A percentile compares a stretch with the other conserved stretches of the same genome.
phyloP scores from a whole-genome alignment of 2,329 filamentous ascomycete species.

The Aspergillus sp. region DNA sequence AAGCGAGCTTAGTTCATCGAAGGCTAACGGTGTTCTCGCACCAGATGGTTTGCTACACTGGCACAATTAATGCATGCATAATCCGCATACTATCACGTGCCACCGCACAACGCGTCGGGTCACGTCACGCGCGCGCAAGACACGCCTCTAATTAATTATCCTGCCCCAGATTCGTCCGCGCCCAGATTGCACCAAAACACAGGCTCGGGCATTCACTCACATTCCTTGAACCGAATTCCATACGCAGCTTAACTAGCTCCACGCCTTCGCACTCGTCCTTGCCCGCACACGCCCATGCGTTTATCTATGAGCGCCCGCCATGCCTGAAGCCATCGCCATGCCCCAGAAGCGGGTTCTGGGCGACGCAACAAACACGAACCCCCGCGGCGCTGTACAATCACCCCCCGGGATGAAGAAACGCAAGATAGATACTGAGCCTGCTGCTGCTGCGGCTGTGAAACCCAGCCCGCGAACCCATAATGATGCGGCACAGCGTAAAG shows the following conservation, averaged over 20 bases:
- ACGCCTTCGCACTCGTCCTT: too few species aligned
- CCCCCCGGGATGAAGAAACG: conserved; percentile 71
- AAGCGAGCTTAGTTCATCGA: too few species aligned
- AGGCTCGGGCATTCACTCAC: neutral
- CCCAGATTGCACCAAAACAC: neutral
- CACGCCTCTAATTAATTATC: neutral
- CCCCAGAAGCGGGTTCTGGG: conserved; percentile 73
- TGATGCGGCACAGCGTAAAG: conserved; percentile 50
- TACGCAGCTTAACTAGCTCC: too few species aligned
- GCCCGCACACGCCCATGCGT: neutral
- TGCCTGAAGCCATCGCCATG: conserved; percentile 42
- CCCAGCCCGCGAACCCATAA: conserved; percentile 63
- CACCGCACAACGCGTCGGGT: neutral
- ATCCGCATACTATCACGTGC: neutral
- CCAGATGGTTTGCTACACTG: too few species aligned
- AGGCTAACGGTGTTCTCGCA: too few species aligned
- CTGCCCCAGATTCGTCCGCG: neutral
- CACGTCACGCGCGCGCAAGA: neutral
- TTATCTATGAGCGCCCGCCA: conserved; percentile 24
- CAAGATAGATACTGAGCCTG: conserved; percentile 63
- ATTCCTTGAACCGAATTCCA: neutral
- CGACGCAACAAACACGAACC: conserved; percentile 61
- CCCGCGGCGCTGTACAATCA: conserved; percentile 61
- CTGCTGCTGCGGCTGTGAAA: conserved; percentile 44
- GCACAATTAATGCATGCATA: neutral